Base-by-base conservation (phyloP, 1,139 yeast genomes). In the Saccharomyces hybrid region DNA sequence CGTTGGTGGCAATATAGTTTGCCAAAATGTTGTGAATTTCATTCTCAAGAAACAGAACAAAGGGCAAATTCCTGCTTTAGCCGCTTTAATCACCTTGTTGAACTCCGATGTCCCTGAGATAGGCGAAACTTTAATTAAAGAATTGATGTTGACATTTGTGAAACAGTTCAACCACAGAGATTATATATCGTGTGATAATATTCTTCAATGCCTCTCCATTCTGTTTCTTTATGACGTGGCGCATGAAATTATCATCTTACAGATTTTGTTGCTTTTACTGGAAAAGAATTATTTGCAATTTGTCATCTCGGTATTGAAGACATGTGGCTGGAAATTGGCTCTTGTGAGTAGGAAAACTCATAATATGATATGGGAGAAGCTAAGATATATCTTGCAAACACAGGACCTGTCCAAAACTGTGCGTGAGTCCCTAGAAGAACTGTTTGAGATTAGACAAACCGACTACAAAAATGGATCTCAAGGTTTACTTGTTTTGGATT, bases 31-130 rank as follows among this genome's bases (percentile, higher is more conserved):
- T 55, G 56, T 48, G 44, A 47, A 31, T 50, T 55, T 44, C 53
- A 58, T 2, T 48, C 59, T 27, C 54, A 61, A 28, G 61, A 58
- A 7, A 66, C 66, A 46, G 31, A 46, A 46, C 12, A 26, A 11
- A 6, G 4, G 19, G 21, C 5, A 9, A 12, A 24, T 80, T 64
- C 83, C 91, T 0, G 73, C 86, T 0, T 64, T 89, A 47, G 76
- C 80, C 0, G 77, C 84, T 4, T 75, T 86, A 0, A 57, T 89
- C 19, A 77, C 84, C 3, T 75, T 86, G 1, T 56, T 89, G 19
- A 86, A 88, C 68, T 78, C 86, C 6, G 83, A 85, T 62, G 67
- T 88, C 4, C 95, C 95, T 0, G 79, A 79, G 47, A 72, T 89
- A 26, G 96, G 96, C 1, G 78, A 78, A 55, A 66, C 86, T 3